phyloP scores from a whole-genome alignment of 768 basidiomycete genomes.

The Coprinopsis cinerea region DNA sequence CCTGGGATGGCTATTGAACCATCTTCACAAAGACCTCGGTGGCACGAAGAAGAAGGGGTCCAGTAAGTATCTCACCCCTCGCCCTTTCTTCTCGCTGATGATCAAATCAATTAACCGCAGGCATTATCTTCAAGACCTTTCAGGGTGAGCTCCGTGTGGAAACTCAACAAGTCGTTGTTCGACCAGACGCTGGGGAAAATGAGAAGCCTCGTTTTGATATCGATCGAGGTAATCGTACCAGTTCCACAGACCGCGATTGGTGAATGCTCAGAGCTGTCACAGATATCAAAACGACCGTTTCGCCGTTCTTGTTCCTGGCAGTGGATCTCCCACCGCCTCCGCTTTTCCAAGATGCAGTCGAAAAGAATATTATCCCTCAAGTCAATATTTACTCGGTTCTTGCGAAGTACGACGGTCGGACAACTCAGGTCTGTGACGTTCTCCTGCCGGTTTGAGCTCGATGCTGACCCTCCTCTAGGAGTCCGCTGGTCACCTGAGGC shows the following conservation, averaged over 20 bases:
- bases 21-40: conserved; percentile 86
- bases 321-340: conserved; percentile 97
- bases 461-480: conserved; percentile 45
- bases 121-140: conserved; percentile 88
- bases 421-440: conserved; percentile 62
- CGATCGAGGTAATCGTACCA: conserved; percentile 64
- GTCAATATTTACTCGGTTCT: conserved; percentile 86
- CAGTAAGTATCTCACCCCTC: conserved; percentile 48
- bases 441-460: not conserved
- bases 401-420: conserved; percentile 89
- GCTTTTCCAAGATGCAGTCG: conserved; percentile 90
- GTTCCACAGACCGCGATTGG: conserved; percentile 7
- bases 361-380: conserved; percentile 99
- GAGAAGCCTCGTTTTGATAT: conserved; percentile 91
- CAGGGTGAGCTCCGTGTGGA: conserved; percentile 92
- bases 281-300: conserved; percentile 83
- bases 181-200: conserved; percentile 66
- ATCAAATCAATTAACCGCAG: conserved; percentile 34
- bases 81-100: not conserved
- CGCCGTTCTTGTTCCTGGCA: conserved; percentile 94
- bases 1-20: conserved; percentile 91
- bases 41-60: conserved; percentile 91
- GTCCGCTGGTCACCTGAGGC: conserved; percentile 74
- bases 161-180: conserved; percentile 87
- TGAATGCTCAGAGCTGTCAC: conserved; percentile 5